Evolutionary conservation across 176 grass and related monocot genomes (phyloP), one percentile per base, ranked within the genome.

Genomic region (Coix lacrymajobi): DNA sequence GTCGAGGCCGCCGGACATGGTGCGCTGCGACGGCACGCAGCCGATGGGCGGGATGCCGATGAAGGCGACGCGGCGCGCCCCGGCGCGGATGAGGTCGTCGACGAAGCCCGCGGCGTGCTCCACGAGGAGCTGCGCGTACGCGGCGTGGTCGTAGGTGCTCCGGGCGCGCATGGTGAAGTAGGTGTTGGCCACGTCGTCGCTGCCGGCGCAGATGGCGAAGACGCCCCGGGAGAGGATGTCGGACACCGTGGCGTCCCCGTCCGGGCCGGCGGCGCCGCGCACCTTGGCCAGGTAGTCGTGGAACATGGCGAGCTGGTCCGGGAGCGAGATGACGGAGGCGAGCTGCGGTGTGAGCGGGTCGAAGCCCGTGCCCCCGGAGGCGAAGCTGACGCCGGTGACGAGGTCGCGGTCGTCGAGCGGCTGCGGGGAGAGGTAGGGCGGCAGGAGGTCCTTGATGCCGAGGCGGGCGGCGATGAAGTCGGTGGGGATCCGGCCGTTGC

Each of bases 1-100:
- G 2, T 26, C 17, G 16, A 79, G 2, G 0, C 94, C 92, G 0
- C 94, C 94, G 0, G 80, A 84, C 4, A 97, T 86, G 54, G 92
- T 94, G 87, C 92, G 86, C 77, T 94, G 94, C 66, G 94, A 94
- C 8, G 94, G 94, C 3, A 94, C 83, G 56, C 94, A 97, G 30
- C 94, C 94, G 71, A 94, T 94, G 30, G 94, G 92, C 12, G 94
- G 94, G 39, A 94, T 84, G 33, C 89, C 85, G 64, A 97, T 77
- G 51, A 97, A 11, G 22, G 78, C 89, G 3, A 97, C 87, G 49
- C 73, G 85, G 32, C 73, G 75, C 0, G 92, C 94, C 6, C 94
- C 94, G 8, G 83, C 72, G 62, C 37, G n/a, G 45, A 90, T 30
- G 15, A 97, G 85, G 60, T 88, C 66, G 66, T 92, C 82, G 3